Evolutionary conservation across 2,329 filamentous ascomycete species (phyloP), one percentile per base, ranked within the genome.

Genomic region (Botryotinia convoluta): DNA sequence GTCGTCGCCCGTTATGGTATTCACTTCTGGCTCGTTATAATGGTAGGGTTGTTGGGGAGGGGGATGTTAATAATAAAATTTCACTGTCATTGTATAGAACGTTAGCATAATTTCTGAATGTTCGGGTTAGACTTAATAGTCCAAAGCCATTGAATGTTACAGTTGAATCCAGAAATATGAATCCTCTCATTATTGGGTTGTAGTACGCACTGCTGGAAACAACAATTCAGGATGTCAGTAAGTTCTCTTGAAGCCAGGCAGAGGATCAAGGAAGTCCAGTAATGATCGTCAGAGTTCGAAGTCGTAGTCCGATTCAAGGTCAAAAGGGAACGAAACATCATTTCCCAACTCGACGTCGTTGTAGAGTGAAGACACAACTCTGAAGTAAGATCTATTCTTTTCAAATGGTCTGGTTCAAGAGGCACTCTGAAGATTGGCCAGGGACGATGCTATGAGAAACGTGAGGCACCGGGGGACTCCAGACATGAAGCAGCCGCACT

Each of bases 41-140:
- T 44, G 16, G 20, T 10, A 10, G 44, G 20, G 20, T 9, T 22
- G 44, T 48, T 22, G 20, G 18, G 20, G 18, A 22, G 5, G 18
- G 7, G 44, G 44, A 7, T 4, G 18, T 22, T 22, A 22, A 22
- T 22, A 22, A 48, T 22, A 22, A 48, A 8, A 48, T 22, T 48
- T 20, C 18, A 48, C 20, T 22, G 20, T 48, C 8, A 48, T 48
- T 20, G n/a, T 48, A 22, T 48, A 22, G 22, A 20, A 48, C 20
- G 7, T 48, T 22, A 16, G 12, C 48, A 16, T 9, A 1, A 5
- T 10, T n/a, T n/a, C 29, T 16, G 1, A 54, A 54, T 16, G 6
- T 14, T 16, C 12, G 1, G 26, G 12, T 16, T 3, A 0, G 1
- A 54, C 10, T n/a, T 12, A 7, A 54, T 7, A 16, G n/a, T n/a